Conservation (phyloP, 805 yeast genomes). For the Pichia insulana region DNA sequence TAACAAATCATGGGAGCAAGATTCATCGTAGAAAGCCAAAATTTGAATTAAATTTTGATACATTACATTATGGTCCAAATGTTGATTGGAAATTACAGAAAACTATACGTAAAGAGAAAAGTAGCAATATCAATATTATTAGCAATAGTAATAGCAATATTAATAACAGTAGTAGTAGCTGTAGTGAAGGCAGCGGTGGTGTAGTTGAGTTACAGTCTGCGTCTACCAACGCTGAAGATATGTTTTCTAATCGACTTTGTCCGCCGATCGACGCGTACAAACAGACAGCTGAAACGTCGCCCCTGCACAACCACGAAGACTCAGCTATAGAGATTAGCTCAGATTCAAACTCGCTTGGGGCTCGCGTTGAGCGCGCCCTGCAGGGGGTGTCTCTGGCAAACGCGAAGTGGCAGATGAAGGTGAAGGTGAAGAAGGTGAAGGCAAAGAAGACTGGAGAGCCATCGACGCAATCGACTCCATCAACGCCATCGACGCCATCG, state of each 20-base stretch:
- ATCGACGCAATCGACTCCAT: too few relatives aligned
- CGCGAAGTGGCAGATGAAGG: too few relatives aligned
- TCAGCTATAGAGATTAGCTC: too few relatives aligned
- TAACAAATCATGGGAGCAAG: slow-evolving; percentile 1
- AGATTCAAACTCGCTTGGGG: too few relatives aligned
- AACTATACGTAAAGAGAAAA: neutral
- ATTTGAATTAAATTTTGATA: slow-evolving; percentile 24
- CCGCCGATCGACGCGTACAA: neutral
- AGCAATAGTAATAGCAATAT: neutral
- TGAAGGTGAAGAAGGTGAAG: too few relatives aligned
- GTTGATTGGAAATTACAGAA: slow-evolving; percentile 20
- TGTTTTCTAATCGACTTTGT: neutral
- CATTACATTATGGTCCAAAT: slow-evolving; percentile 19
- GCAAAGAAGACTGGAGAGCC: too few relatives aligned
- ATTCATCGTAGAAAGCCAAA: slow-evolving; percentile 33
- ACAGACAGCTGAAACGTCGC: slow-evolving; percentile 7
- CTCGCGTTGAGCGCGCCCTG: too few relatives aligned
- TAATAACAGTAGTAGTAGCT: too few relatives aligned
- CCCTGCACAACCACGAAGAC: neutral
- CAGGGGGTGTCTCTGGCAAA: too few relatives aligned
- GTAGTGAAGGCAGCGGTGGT: too few relatives aligned
- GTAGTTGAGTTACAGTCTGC: neutral
- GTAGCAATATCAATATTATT: neutral
- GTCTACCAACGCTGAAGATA: neutral
- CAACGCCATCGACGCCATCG: too few relatives aligned